These are phyloP conservation scores for Metrosideros polymorpha DNA, from an alignment of 441 rosid genomes.

Conservation along the genomic window DNA sequence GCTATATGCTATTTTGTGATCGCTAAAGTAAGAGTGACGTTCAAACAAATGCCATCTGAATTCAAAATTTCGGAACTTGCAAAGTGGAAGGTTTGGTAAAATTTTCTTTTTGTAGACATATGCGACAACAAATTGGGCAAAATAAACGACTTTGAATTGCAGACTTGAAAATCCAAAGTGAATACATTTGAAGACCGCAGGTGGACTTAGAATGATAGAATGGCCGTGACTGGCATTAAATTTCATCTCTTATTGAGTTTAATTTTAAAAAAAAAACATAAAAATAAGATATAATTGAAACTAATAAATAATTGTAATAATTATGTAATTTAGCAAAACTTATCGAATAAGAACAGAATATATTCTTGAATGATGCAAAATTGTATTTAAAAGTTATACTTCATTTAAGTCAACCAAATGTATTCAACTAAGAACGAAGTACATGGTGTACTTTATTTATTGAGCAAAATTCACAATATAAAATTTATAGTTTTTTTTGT, in stretches of 20 bases:
- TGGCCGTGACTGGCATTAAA: background rate
- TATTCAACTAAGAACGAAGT: too few relatives aligned
- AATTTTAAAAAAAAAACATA: too few relatives aligned
- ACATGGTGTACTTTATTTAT: too few relatives aligned
- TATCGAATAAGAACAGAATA: too few relatives aligned
- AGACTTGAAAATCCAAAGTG: background rate
- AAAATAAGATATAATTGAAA: background rate
- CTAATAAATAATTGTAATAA: too few relatives aligned
- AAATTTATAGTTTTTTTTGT: too few relatives aligned
- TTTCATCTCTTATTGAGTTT: background rate
- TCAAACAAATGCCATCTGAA: background rate
- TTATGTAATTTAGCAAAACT: too few relatives aligned
- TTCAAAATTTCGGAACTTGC: background rate
- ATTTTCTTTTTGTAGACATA: background rate
- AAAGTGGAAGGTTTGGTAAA: background rate
- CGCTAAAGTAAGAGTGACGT: fast-evolving
- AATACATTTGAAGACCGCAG: fast-evolving
- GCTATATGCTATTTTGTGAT: background rate
- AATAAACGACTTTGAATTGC: background rate
- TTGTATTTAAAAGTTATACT: too few relatives aligned
- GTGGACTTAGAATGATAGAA: too few relatives aligned
- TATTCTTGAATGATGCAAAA: too few relatives aligned
- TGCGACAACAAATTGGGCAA: fast-evolving
- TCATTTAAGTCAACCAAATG: too few relatives aligned
- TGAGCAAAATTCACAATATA: too few relatives aligned